Evolutionary conservation across 2,329 filamentous ascomycete genomes (phyloP).

Genomic region (Monilinia laxa): DNA sequence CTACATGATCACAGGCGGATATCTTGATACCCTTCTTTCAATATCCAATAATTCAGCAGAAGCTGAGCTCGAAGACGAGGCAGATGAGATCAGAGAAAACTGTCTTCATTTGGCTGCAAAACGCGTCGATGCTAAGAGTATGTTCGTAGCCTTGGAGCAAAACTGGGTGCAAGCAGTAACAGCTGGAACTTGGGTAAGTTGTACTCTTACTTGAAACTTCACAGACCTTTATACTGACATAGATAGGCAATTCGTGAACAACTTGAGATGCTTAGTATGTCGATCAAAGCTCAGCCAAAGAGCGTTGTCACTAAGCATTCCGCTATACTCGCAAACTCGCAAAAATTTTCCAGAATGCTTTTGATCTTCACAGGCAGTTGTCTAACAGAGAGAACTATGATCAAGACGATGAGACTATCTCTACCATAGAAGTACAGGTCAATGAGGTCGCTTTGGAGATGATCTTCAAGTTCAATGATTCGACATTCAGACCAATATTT

Average conservation of each 20-base stretch:
- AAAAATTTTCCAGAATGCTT: conserved; percentile 56
- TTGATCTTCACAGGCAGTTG: conserved; percentile 65
- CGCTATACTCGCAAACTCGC: conserved; percentile 69
- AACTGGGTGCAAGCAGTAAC: conserved; percentile 68
- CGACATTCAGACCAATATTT: conserved; percentile 89
- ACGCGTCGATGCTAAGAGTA: conserved; percentile 72
- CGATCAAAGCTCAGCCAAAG: conserved; percentile 78
- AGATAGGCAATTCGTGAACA: conserved; percentile 64
- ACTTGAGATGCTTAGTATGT: conserved; percentile 65
- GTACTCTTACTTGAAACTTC: background rate
- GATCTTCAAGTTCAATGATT: conserved; percentile 95
- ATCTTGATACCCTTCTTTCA: conserved; percentile 69
- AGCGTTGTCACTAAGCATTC: conserved; percentile 74
- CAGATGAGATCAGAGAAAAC: conserved; percentile 62
- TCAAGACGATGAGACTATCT: conserved; percentile 49
- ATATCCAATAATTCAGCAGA: conserved; percentile 72
- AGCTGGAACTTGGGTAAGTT: conserved; percentile 60
- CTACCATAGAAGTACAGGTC: conserved; percentile 61
- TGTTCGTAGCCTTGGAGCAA: conserved; percentile 69
- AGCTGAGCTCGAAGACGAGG: conserved; percentile 58
- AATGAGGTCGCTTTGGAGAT: conserved; percentile 79
- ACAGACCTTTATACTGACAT: conserved; percentile 28
- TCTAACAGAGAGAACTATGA: conserved; percentile 46
- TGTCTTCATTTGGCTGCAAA: conserved; percentile 75
- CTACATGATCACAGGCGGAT: conserved; percentile 79